phyloP scores from a whole-genome alignment of 2,329 filamentous ascomycete genomes.

The Paracorniculantispora psalliotae region DNA sequence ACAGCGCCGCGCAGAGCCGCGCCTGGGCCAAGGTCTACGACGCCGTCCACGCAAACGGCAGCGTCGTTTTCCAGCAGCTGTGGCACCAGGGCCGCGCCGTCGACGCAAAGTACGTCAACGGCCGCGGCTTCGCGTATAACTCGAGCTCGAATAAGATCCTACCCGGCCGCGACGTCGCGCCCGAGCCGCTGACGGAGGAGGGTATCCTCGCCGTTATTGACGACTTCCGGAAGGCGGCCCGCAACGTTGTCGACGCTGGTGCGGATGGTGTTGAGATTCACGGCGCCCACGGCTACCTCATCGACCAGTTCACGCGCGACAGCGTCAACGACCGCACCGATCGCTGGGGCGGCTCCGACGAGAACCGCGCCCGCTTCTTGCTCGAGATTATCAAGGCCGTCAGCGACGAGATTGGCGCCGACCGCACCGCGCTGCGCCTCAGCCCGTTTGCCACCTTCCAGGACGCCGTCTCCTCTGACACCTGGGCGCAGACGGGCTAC shows the following conservation, averaged over 20 bases:
- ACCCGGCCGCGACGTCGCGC: slow-evolving; percentile 45
- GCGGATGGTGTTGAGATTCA: slow-evolving; percentile 63
- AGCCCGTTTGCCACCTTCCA: slow-evolving; percentile 26
- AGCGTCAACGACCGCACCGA: slow-evolving; percentile 46
- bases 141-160: slow-evolving; percentile 25
- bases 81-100: slow-evolving; percentile 53
- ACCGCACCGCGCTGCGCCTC: slow-evolving; percentile 47
- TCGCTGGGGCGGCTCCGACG: slow-evolving; percentile 45
- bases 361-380: slow-evolving; percentile 45
- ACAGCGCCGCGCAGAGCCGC: slow-evolving; percentile 47
- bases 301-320: slow-evolving; percentile 53
- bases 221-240: slow-evolving; percentile 50
- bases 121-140: slow-evolving; percentile 22
- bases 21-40: slow-evolving; percentile 57
- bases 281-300: slow-evolving; percentile 51
- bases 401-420: slow-evolving; percentile 37
- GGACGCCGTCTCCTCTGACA: slow-evolving; percentile 19
- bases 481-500: slow-evolving; percentile 20
- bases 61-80: slow-evolving; percentile 57
- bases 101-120: slow-evolving; percentile 16
- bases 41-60: slow-evolving; percentile 56
- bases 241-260: slow-evolving; percentile 55
- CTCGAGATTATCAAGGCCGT: slow-evolving; percentile 40
- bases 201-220: slow-evolving; percentile 60
- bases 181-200: slow-evolving; percentile 57